Percentiles rank a stretch among this genome's conserved stretches.
Evolutionary conservation across 768 basidiomycete species (phyloP).

Genomic region (Heimioporus sp.): DNA sequence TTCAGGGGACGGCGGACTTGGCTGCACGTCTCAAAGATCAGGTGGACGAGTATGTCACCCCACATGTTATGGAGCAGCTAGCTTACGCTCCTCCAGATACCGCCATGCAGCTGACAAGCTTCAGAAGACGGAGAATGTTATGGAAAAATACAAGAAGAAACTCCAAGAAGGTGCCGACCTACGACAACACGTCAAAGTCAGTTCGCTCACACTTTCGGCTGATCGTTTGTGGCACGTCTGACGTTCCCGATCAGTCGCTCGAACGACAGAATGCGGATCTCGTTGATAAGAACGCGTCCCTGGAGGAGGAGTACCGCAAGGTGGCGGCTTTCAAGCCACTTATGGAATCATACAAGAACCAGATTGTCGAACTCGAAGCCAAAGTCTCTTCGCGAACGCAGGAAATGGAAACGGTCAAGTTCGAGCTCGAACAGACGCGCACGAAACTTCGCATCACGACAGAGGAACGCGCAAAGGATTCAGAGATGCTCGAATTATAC

Average conservation of each 20-base stretch:
- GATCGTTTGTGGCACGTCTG: background rate
- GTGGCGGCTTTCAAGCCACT: conserved; percentile 83
- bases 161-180: conserved; percentile 91
- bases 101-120: conserved; percentile 90
- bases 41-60: conserved; percentile 73
- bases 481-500: conserved; percentile 83
- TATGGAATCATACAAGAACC: conserved; percentile 89
- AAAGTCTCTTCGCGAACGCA: conserved; percentile 64
- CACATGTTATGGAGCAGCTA: background rate
- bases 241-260: conserved; percentile 51
- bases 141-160: conserved; percentile 99
- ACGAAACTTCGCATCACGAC: conserved; percentile 64
- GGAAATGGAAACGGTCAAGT: conserved; percentile 69
- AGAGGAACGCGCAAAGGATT: conserved; percentile 74
- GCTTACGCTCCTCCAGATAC: conserved; percentile 49
- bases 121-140: conserved; percentile 93
- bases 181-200: conserved; percentile 80
- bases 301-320: conserved; percentile 93
- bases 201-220: conserved; percentile 17
- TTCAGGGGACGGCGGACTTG: conserved; percentile 75
- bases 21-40: conserved; percentile 84
- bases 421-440: conserved; percentile 74
- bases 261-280: conserved; percentile 93
- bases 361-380: conserved; percentile 77
- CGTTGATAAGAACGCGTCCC: conserved; percentile 83